Base-by-base conservation (phyloP, 345 rosid genomes). In the Turritis glabra region DNA sequence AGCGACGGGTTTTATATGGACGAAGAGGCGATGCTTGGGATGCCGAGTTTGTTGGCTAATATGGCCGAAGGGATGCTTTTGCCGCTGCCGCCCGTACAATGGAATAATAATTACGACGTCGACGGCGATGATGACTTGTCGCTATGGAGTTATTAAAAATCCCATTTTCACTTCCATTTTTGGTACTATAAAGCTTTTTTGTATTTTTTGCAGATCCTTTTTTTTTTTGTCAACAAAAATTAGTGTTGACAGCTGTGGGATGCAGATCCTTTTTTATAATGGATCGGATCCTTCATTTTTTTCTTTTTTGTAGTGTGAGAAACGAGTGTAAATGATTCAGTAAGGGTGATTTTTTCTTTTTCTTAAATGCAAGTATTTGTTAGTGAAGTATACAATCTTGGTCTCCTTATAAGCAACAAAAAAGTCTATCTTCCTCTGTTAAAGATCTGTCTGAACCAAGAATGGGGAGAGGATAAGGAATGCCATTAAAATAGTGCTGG, bases 21-120 rank as follows among this genome's bases (percentile, higher is more conserved):
- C 10, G 84, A 91, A n/a, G 96, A 91, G 61, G 84, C 66, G 7
- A 80, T 72, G 17, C 88, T 89, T 40, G 87, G 86, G 33, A 85
- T 88, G 87, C 91, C 90, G 8, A 82, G 80, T 35, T 62, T 87
- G 68, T 29, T 86, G 32, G 79, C 83, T 9, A 82, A 76, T 55
- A 89, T 91, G 95, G 97, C 97, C 0, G 87, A 83, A 51, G 93
- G 84, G 17, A 84, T 89, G 97, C 66, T 91, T 53, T 33, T 91
- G 80, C 84, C 95, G 0, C 35, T n/a, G 2, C 59, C 59, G 6
- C 27, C 59, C 19, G 35, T 54, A 26, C 59, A 54, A 54, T 54
- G 59, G 59, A 54, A 26, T 15, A 2, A 54, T 15, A 29, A 54
- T 7, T 15, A n/a, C 2, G 58, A 27, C 7, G 19, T 27, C 43